phyloP scores from a whole-genome alignment of 768 basidiomycete species.

The Grammothele lineata region DNA sequence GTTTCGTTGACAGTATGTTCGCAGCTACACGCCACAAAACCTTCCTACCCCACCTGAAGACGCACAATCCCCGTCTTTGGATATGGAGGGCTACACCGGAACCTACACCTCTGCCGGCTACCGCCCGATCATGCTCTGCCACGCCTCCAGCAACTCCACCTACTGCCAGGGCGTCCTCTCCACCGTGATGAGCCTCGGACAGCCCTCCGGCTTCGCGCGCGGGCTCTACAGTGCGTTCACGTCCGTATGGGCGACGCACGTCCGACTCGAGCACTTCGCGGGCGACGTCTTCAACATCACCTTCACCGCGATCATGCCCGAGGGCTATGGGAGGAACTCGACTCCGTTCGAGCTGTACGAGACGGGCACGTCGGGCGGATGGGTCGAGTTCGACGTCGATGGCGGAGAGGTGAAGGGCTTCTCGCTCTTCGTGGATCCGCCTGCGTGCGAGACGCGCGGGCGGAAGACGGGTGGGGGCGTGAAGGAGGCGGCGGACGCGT shows the following conservation, averaged over 20 bases:
- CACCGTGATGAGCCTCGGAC: conserved; percentile 21
- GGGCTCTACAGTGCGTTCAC: conserved; percentile 11
- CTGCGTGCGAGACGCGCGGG: not conserved
- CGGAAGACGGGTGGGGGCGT: not conserved
- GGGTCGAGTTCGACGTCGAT: not conserved
- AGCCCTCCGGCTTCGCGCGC: not conserved
- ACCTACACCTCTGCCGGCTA: conserved; percentile 37
- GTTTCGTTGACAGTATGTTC: too few relatives aligned
- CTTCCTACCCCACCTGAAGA: too few relatives aligned
- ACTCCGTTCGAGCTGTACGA: conserved; percentile 13
- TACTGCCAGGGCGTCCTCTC: conserved; percentile 23
- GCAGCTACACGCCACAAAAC: too few relatives aligned
- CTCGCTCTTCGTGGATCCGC: conserved; percentile 3
- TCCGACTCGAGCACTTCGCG: conserved; percentile 24
- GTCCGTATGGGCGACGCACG: conserved; percentile 33
- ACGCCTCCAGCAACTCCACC: conserved; percentile 19
- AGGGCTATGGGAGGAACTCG: conserved; percentile 31
- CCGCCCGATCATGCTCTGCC: conserved; percentile 34
- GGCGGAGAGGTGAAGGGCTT: conserved; percentile 2
- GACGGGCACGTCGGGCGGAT: conserved; percentile 1
- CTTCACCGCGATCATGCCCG: conserved; percentile 30
- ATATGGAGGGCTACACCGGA: conserved; percentile 30
- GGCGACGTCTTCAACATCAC: conserved; percentile 11
- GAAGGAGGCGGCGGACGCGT: conserved; percentile 5
- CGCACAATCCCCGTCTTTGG: not conserved